Evolutionary conservation across 1,284 basidiomycete species (phyloP), one percentile per base, ranked within the genome.

Genomic region (Ganoderma resinaceum): DNA sequence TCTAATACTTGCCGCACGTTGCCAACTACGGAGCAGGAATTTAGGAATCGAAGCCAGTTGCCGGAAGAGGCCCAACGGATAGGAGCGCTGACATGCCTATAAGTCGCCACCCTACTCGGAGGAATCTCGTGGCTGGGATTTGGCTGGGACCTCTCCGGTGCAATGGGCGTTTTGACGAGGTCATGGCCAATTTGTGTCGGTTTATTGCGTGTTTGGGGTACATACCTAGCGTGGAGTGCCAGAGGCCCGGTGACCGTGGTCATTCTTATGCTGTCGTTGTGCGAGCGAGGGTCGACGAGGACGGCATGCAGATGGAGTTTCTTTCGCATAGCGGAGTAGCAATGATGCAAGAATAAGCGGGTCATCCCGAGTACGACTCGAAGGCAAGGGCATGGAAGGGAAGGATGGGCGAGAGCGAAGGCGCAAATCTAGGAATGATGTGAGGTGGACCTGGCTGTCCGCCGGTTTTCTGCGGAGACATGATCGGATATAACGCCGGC

Each of bases 341-440:
- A 35, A 23, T 43, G 42, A 26, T 35, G 55, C 31, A 43, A 26
- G 55, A 7, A 35, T 40, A 52, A n/a, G 57, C 37, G 14, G 52
- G 67, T 23, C 16, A 61, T 31, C 69, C 66, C 61, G 42, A 61
- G 62, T 43, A 46, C 26, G 31, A 29, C 46, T 40, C 23, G 55
- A 63, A 35, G 42, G 38, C 60, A 69, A 53, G 67, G 62, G 55
- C 38, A 35, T 3, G 29, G 29, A 40, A 63, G 66, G 59, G 71
- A 60, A 61, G 67, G 55, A 37, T 38, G 63, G 63, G 37, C 60
- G 69, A 40, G 65, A 26, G 63, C 43, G 52, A 26, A 67, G 46
- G 62, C 42, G 71, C 61, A 53, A 66, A 70, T 69, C 66, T 66
- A 66, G 7, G 65, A 66, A 64, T 57, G 71, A 69, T 72, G 67